Base-by-base conservation (phyloP, 202 grass and related monocot genomes). In the Carex arenaria region DNA sequence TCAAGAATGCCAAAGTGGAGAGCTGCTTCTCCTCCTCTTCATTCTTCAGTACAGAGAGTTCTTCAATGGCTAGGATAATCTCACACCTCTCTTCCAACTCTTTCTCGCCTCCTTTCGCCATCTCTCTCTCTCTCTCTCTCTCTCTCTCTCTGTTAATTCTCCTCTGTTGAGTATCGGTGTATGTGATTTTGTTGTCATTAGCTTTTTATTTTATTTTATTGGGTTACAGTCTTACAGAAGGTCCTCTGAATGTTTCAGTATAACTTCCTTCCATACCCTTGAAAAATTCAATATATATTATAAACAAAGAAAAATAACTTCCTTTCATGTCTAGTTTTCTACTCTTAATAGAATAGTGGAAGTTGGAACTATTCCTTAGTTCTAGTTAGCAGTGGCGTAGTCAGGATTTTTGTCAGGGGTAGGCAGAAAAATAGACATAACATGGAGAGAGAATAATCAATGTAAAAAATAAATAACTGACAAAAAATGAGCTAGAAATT, bases 51-150 rank as follows among this genome's bases (percentile, higher is more conserved):
- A 86, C 61, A 67, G 94, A 89, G 10, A 97, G 94, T 84, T 94
- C 90, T 71, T 81, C 92, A 72, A 94, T 88, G 30, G 92, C 92
- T 56, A 92, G 53, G 80, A 86, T 84, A 84, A 97, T 89, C 88
- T 87, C 90, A 3, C 89, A 89, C 69, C 83, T 88, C 77, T 81
- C 85, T 36, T 76, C 79, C 10, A 67, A 15, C 64, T 86, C 68
- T 75, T 43, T 61, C 31, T 63, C 65, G 1, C 36, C 22, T 61
- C 57, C 82, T 84, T 84, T 53, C 57, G 55, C 82, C 82, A 72
- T 84, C 13, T 75, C 52, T 64, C 61, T 69, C 38, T 67, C 60
- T 43, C 32, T 81, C 30, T 31, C n/a, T 54, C 59, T 81, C 61
- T 49, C 40, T 81, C 31, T 65, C 3, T 64, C 64, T 72, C 13